These are phyloP conservation scores for Gossypioides kirkii DNA, from an alignment of 345 rosid species.

Conservation along the genomic window DNA sequence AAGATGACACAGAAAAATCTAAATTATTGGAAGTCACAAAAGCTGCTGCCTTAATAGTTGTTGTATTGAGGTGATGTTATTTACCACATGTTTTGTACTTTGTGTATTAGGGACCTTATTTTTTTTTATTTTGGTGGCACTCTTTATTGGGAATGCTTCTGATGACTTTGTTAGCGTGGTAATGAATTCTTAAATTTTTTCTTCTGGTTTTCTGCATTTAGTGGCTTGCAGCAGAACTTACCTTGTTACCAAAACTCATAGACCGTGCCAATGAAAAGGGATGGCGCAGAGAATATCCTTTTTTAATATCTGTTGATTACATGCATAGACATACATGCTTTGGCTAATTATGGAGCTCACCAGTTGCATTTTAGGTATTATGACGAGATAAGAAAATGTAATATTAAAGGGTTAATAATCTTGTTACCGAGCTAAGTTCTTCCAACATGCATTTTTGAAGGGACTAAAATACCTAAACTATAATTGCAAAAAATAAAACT, in stretches of 20 bases:
- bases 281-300: conserved; percentile 96
- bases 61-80: neutral
- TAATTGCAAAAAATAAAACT: neutral
- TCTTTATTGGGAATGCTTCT: neutral
- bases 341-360: neutral
- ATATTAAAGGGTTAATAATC: neutral
- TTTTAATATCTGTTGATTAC: conserved; percentile 3
- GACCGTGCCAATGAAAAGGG: conserved; percentile 84
- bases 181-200: neutral
- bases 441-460: neutral
- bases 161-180: neutral
- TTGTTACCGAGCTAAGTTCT: neutral
- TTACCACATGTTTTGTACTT: neutral
- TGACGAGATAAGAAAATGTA: neutral
- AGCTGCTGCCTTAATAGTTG: neutral
- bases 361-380: neutral
- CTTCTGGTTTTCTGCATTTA: conserved; percentile 9
- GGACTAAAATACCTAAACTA: neutral
- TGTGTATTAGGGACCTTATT: neutral
- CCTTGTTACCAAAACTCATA: conserved; percentile 50
- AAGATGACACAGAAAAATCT: neutral
- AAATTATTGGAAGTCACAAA: neutral
- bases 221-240: conserved; percentile 71
- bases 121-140: neutral
- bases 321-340: neutral